Evolutionary conservation across 1,139 yeast genomes (phyloP).

Genomic region (Dujonia santamariae): DNA sequence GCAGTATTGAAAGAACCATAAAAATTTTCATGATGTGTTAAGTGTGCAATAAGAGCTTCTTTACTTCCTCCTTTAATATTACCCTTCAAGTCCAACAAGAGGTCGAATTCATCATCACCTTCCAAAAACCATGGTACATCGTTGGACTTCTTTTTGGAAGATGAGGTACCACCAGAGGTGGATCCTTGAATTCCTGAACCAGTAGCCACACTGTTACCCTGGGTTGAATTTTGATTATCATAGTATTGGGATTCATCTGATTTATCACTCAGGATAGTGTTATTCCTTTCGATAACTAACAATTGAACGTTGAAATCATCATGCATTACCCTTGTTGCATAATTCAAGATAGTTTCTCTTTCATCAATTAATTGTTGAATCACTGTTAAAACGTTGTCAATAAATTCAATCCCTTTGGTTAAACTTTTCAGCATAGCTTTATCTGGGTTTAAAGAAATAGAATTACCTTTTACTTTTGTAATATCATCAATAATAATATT

Average conservation of each 20-base stretch:
- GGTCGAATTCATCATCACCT: slow-evolving; percentile 71
- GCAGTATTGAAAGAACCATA: slow-evolving; percentile 71
- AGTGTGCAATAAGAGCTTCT: slow-evolving; percentile 75
- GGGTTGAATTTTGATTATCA: slow-evolving; percentile 6
- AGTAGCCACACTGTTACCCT: not conserved
- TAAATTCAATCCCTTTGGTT: slow-evolving; percentile 41
- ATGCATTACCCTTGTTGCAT: slow-evolving; percentile 76
- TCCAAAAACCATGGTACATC: slow-evolving; percentile 79
- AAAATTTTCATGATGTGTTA: slow-evolving; percentile 72
- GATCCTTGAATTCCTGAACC: slow-evolving; percentile 11
- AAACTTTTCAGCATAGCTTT: slow-evolving; percentile 45
- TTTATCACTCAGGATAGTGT: slow-evolving; percentile 43
- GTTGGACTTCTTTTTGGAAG: slow-evolving; percentile 22
- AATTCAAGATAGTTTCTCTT: slow-evolving; percentile 64
- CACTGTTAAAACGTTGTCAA: slow-evolving; percentile 41
- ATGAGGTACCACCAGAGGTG: slow-evolving; percentile 25
- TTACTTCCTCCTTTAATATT: slow-evolving; percentile 83
- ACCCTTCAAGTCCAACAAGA: slow-evolving; percentile 72
- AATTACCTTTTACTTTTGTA: slow-evolving; percentile 35
- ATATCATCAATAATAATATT: slow-evolving; percentile 45
- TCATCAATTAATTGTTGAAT: slow-evolving; percentile 64
- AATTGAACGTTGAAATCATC: slow-evolving; percentile 65
- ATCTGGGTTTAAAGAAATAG: slow-evolving; percentile 50
- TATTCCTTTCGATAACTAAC: slow-evolving; percentile 58
- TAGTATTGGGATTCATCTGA: slow-evolving; percentile 33